Conservation (phyloP, 768 basidiomycete species). For the Russula abietina region DNA sequence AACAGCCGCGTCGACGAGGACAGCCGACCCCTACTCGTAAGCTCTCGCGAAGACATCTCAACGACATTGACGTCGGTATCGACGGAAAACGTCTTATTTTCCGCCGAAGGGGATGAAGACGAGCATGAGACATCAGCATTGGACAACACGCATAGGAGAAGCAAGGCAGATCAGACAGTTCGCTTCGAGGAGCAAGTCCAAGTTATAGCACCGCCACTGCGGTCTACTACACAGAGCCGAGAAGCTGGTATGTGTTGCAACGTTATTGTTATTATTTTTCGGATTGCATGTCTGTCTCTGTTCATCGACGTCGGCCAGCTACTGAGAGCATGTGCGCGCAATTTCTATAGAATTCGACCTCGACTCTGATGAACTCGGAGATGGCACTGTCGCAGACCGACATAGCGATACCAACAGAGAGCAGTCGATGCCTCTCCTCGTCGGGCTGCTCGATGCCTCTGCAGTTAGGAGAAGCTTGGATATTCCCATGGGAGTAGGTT, state of each 20-base stretch:
- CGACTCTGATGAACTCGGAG: slow-evolving; percentile 77
- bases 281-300: neutral
- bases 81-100: slow-evolving; percentile 42
- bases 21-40: slow-evolving; percentile 52
- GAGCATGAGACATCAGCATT: slow-evolving; percentile 33
- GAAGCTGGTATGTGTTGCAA: slow-evolving; percentile 60
- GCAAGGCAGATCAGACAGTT: slow-evolving; percentile 35
- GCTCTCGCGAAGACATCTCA: slow-evolving; percentile 35
- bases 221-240: slow-evolving; percentile 69
- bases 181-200: slow-evolving; percentile 66
- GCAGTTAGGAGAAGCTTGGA: slow-evolving; percentile 51
- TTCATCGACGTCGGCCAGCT: neutral
- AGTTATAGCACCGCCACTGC: slow-evolving; percentile 59
- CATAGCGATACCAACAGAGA: slow-evolving; percentile 40
- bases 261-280: neutral
- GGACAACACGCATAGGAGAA: slow-evolving; percentile 15
- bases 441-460: slow-evolving; percentile 68
- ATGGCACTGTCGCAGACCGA: slow-evolving; percentile 31
- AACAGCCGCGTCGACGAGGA: slow-evolving; percentile 35
- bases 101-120: slow-evolving; percentile 45
- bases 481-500: slow-evolving; percentile 38
- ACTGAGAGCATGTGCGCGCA: slow-evolving; percentile 18
- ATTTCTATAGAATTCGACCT: slow-evolving; percentile 64
- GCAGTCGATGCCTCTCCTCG: slow-evolving; percentile 68
- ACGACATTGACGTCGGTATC: slow-evolving; percentile 22